phyloP scores from a whole-genome alignment of 1,139 yeast genomes.

The Lizanozyma gosingica region DNA sequence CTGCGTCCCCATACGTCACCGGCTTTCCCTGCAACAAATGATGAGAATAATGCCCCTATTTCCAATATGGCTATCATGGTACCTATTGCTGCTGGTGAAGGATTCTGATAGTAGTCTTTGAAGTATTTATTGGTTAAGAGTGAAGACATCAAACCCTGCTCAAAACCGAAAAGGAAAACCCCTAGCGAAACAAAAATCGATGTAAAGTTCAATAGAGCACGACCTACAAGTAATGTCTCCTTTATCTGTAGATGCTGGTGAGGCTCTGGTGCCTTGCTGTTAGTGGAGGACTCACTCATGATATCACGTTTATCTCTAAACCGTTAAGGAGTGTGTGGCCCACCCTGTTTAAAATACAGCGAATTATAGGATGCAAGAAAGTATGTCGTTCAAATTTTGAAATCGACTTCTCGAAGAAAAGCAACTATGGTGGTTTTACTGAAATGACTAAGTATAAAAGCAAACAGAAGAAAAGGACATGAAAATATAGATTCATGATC shows the following conservation, averaged over 20 bases:
- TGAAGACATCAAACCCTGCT: conserved; percentile 52
- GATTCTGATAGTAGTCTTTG: conserved; percentile 32
- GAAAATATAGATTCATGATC: no score
- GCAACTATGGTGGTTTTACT: no score
- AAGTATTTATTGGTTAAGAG: conserved; percentile 38
- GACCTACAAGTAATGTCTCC: conserved; percentile 35
- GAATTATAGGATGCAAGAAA: no score
- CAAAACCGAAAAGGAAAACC: conserved; percentile 53
- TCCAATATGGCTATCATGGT: conserved; percentile 43
- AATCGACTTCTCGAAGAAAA: no score
- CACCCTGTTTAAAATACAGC: no score
- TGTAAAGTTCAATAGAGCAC: conserved; percentile 45
- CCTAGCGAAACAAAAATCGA: conserved; percentile 53
- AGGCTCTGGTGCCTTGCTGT: neutral
- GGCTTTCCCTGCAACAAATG: conserved; percentile 38
- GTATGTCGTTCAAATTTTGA: no score
- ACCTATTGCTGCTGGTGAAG: conserved; percentile 40
- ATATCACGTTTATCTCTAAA: no score
- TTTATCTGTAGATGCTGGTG: neutral
- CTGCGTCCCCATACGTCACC: conserved; percentile 42
- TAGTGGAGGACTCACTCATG: neutral
- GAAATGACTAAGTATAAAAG: no score
- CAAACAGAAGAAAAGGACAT: no score
- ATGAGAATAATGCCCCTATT: conserved; percentile 42
- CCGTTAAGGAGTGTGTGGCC: neutral